These are phyloP conservation scores for Lasiodiplodia theobromae DNA, from an alignment of 2,329 filamentous ascomycete genomes.

Conservation along the genomic window DNA sequence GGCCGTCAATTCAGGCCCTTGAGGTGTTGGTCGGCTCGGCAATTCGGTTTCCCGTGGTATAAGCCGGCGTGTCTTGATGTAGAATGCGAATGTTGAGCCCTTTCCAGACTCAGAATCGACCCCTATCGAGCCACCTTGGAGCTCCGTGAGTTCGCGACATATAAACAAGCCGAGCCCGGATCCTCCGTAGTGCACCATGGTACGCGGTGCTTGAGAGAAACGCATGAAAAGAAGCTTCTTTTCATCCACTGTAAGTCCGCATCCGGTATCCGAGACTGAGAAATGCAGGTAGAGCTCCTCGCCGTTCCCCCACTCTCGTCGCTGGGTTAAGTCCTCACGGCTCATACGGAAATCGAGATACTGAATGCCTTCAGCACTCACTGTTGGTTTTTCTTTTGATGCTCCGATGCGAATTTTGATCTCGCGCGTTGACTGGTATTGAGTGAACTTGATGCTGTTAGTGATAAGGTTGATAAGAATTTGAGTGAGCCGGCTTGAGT, in stretches of 20 bases:
- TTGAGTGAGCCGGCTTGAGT: constrained; percentile 31
- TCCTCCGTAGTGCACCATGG: constrained; percentile 76
- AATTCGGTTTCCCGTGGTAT: not conserved
- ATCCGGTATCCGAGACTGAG: constrained; percentile 44
- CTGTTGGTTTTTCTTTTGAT: constrained; percentile 28
- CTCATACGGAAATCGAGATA: constrained; percentile 24
- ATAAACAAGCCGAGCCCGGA: constrained; percentile 78
- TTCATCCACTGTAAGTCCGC: constrained; percentile 41
- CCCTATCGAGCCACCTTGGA: constrained; percentile 77
- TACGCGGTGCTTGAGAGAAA: constrained; percentile 56
- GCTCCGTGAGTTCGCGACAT: constrained; percentile 72
- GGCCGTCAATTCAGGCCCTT: constrained; percentile 3
- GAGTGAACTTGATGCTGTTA: constrained; percentile 44
- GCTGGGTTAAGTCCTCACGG: constrained; percentile 25
- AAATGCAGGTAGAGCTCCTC: constrained; percentile 40
- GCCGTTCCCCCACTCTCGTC: constrained; percentile 41
- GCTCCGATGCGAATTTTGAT: constrained; percentile 44
- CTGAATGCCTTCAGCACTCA: constrained; percentile 25
- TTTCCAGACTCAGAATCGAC: constrained; percentile 67
- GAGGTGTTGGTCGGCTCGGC: not conserved
- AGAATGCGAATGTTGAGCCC: constrained; percentile 75
- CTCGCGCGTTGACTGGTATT: constrained; percentile 37
- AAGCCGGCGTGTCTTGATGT: constrained; percentile 66
- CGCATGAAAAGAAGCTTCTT: constrained; percentile 43
- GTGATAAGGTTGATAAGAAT: constrained; percentile 43